phyloP scores from a whole-genome alignment of 352 stramenopile genomes.

The Lagenidium sp. region DNA sequence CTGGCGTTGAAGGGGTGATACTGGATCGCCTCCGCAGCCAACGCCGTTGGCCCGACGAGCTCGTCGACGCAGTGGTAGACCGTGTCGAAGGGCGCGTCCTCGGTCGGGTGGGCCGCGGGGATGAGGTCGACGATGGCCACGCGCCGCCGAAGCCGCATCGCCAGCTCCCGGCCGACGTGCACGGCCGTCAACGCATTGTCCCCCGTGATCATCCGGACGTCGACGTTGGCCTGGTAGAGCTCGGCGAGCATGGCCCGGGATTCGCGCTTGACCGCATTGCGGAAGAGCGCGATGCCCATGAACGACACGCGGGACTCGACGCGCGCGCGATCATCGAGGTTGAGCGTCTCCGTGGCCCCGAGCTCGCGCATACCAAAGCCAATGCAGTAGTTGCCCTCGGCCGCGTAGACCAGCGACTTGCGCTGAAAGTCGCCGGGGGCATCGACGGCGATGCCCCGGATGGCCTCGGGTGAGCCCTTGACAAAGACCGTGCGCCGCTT shows the following conservation, averaged over 20 bases:
- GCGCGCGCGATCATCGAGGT: slow-evolving; percentile 26
- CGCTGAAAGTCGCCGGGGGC: slow-evolving; percentile 57
- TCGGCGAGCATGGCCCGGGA: slow-evolving; percentile 46
- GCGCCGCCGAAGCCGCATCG: slow-evolving; percentile 42
- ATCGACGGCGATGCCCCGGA: too few relatives aligned
- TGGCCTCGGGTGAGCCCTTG: slow-evolving; percentile 75
- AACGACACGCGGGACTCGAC: slow-evolving; percentile 45
- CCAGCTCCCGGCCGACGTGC: slow-evolving; percentile 49
- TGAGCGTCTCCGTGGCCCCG: too few relatives aligned
- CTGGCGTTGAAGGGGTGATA: too few relatives aligned
- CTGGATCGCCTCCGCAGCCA: too few relatives aligned
- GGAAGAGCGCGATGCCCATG: slow-evolving; percentile 71
- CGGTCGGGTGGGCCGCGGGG: too few relatives aligned
- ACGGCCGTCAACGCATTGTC: slow-evolving; percentile 53
- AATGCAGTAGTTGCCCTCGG: slow-evolving; percentile 72
- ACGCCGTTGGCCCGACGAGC: too few relatives aligned
- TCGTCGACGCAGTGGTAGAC: too few relatives aligned
- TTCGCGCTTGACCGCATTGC: slow-evolving; percentile 74
- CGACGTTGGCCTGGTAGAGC: slow-evolving; percentile 51
- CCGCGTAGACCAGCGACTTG: slow-evolving; percentile 22
- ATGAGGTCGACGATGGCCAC: slow-evolving; percentile 28
- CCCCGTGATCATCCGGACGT: slow-evolving; percentile 73
- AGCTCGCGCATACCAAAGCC: slow-evolving; percentile 17
- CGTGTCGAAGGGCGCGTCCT: too few relatives aligned
- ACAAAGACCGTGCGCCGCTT: slow-evolving; percentile 47